Percentiles rank a stretch among this genome's conserved stretches.
Conservation (phyloP, 2,329 filamentous ascomycete genomes). For the Ophiostoma montium region DNA sequence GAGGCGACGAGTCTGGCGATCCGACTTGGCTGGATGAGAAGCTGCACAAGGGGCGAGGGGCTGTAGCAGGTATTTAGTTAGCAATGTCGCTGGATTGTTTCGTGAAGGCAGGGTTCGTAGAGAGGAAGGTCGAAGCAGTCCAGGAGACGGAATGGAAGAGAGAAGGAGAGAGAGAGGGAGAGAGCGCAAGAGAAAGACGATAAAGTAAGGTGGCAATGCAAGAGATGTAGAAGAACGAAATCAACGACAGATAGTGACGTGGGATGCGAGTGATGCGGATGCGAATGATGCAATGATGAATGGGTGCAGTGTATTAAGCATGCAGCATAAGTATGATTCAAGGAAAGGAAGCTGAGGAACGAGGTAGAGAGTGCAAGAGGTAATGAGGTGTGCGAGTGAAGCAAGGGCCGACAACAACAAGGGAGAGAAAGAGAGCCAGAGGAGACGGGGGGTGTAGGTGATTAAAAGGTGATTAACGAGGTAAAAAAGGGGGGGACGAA, state of each 20-base stretch:
- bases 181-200: neutral
- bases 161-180: neutral
- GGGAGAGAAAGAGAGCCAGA: neutral
- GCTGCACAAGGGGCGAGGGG: too few relatives aligned
- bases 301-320: constrained; percentile 2
- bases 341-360: neutral
- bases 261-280: neutral
- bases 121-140: too few relatives aligned
- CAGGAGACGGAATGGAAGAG: neutral
- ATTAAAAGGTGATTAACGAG: neutral
- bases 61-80: too few relatives aligned
- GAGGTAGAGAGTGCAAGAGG: neutral
- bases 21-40: too few relatives aligned
- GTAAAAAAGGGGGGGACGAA: neutral
- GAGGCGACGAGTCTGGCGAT: neutral
- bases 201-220: neutral
- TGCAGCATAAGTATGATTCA: constrained; percentile 5
- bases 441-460: neutral
- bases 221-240: too few relatives aligned
- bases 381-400: neutral
- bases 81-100: too few relatives aligned
- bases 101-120: too few relatives aligned
- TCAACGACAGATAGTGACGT: neutral
- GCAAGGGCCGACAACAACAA: neutral
- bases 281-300: neutral